Conservation (phyloP, 1,284 basidiomycete genomes). For the Marasmius tenuissimus region DNA sequence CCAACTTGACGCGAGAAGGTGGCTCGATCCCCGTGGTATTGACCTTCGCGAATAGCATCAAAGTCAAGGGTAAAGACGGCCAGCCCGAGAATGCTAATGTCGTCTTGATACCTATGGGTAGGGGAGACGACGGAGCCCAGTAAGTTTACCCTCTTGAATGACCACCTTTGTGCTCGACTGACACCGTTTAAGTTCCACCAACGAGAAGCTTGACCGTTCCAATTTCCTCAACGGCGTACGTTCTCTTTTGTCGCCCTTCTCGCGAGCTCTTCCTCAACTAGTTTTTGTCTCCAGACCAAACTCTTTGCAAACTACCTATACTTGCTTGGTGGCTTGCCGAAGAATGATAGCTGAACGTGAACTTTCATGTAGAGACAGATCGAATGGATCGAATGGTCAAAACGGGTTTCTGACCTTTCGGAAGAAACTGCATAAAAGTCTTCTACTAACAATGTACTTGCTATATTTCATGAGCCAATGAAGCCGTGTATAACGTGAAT, state of each 20-base stretch:
- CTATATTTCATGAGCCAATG: too few species aligned
- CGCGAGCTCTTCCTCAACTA: background rate
- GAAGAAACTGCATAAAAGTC: too few species aligned
- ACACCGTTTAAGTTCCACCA: conserved; percentile 68
- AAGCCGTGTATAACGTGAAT: too few species aligned
- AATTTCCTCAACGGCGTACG: conserved; percentile 91
- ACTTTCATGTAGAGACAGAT: too few species aligned
- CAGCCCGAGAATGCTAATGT: conserved; percentile 48
- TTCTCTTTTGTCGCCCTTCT: background rate
- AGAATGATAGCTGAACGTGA: too few species aligned
- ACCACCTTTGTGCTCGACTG: background rate
- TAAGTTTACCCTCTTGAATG: conserved; percentile 36
- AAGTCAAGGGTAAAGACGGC: conserved; percentile 33
- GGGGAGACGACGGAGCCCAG: conserved; percentile 94
- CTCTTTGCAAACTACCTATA: too few species aligned
- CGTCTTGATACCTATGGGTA: conserved; percentile 87
- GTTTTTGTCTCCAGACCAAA: conserved; percentile 20
- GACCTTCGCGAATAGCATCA: conserved; percentile 89
- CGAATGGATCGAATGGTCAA: too few species aligned
- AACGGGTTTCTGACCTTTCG: too few species aligned
- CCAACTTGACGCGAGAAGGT: conserved; percentile 92
- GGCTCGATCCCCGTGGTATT: conserved; percentile 96
- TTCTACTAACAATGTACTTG: too few species aligned
- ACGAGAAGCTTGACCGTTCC: conserved; percentile 92
- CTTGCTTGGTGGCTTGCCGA: too few species aligned